Evolutionary conservation across 176 grass and related monocot genomes (phyloP), one percentile per base, ranked within the genome.

Genomic region (Metroxylon sagu): DNA sequence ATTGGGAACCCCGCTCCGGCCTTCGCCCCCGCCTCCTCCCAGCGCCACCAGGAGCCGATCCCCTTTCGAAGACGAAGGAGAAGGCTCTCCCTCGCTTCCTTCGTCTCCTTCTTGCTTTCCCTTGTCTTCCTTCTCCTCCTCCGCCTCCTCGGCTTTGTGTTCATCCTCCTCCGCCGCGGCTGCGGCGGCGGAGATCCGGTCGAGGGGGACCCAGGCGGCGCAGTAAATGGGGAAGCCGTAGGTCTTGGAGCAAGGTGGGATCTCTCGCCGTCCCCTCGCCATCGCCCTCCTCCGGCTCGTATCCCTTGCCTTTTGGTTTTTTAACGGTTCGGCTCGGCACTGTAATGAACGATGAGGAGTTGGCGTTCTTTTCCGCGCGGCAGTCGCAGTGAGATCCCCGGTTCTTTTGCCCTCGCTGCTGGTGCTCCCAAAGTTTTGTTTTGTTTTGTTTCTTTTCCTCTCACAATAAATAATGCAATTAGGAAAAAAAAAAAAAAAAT

Each of bases 1-100:
- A 65, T 92, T 92, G 54, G 93, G 93, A 58, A 98, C 79, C 6
- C 88, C 93, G 67, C 82, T 98, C n/a, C 79, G 50, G 10, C 93
- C 88, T 56, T 88, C 81, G 10, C 93, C 93, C 16, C 93, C 87
- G 6, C 93, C 93, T 51, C 93, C 93, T 0, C 81, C 88, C 3
- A 98, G 76, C 14, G 23, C 67, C 6, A 66, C 84, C 69, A 92
- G 78, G 18, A 65, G 57, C 2, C 5, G 54, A 4, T 59, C 62
- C 31, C 31, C 31, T 16, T 0, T 59, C 6, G 0, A 56, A 16
- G 26, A 39, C 5, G 50, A 72, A 19, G 15, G 61, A 48, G 26
- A 29, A 26, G 2, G 56, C 50, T 30, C 59, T 60, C 26, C 70
- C 1, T 53, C 53, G 4, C 18, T 68, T 26, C 8, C 72, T 23